Conservation (phyloP, 805 yeast genomes). For the Metschnikowia lunata region DNA sequence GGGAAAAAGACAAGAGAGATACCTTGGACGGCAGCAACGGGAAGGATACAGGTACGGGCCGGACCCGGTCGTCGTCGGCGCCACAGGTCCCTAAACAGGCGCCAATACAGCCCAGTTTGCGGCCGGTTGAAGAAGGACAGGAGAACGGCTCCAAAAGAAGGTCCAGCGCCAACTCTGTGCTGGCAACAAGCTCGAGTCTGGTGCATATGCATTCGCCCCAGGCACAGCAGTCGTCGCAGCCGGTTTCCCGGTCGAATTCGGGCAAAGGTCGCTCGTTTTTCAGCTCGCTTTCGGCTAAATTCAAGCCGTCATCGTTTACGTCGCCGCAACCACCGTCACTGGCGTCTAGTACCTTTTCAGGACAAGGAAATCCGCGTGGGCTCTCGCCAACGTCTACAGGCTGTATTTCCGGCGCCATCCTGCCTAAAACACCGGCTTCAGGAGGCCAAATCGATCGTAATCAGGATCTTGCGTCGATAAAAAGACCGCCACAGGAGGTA, state of each 20-base stretch:
- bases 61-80: conserved; percentile 25
- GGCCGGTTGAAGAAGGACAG: too few relatives aligned
- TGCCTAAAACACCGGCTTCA: conserved; percentile 2
- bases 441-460: conserved; percentile 1
- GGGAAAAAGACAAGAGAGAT: too few relatives aligned
- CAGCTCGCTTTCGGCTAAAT: conserved; percentile 38
- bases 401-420: conserved; percentile 1
- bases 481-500: conserved; percentile 26
- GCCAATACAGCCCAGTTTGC: too few relatives aligned
- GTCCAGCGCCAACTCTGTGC: conserved; percentile 6
- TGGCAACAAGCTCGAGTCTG: background rate
- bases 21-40: too few relatives aligned
- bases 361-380: background rate
- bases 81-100: conserved; percentile 11
- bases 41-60: conserved; percentile 1
- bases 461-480: conserved; percentile 23
- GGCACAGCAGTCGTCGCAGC: too few relatives aligned
- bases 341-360: background rate
- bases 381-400: background rate
- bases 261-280: conserved; percentile 24
- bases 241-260: background rate
- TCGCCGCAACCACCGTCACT: conserved; percentile 1
- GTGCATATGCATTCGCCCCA: too few relatives aligned
- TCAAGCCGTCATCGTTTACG: conserved; percentile 22
- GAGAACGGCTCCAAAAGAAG: conserved; percentile 2